These are phyloP conservation scores for Haberlea rhodopensis DNA, from an alignment of 257 asterid genomes.

Conservation along the genomic window DNA sequence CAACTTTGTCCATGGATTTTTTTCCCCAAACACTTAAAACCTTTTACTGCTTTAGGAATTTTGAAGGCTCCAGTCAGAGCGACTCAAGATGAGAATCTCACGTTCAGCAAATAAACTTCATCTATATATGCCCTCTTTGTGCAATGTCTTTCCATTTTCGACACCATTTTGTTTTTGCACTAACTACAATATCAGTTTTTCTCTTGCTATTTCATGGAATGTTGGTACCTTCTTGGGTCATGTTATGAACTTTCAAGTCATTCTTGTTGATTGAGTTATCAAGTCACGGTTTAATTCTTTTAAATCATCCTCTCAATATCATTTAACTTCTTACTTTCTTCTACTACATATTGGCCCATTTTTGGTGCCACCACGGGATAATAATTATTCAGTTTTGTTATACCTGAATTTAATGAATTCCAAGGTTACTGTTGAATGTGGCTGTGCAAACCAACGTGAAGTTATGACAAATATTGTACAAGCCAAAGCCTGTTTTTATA, in stretches of 20 bases:
- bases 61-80: not conserved
- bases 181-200: not conserved
- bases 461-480: not conserved
- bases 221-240: not conserved
- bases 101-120: not conserved
- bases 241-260: not conserved
- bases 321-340: not conserved
- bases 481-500: not conserved
- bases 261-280: not conserved
- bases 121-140: not conserved
- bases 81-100: not conserved
- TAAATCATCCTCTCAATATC: not conserved
- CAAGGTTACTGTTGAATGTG: not conserved
- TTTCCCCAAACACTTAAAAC: not conserved
- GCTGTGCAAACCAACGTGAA: slow-evolving; percentile 10
- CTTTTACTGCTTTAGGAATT: not conserved
- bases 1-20: not conserved
- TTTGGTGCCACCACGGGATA: slow-evolving; percentile 8
- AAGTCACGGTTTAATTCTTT: slow-evolving; percentile 2
- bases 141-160: not conserved
- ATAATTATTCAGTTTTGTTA: slow-evolving; percentile 10
- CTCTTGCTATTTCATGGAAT: not conserved
- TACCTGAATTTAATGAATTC: slow-evolving; percentile 5
- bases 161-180: not conserved
- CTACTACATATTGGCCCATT: not conserved